phyloP scores from a whole-genome alignment of 2,329 filamentous ascomycete genomes.

The Fusarium tupiense region DNA sequence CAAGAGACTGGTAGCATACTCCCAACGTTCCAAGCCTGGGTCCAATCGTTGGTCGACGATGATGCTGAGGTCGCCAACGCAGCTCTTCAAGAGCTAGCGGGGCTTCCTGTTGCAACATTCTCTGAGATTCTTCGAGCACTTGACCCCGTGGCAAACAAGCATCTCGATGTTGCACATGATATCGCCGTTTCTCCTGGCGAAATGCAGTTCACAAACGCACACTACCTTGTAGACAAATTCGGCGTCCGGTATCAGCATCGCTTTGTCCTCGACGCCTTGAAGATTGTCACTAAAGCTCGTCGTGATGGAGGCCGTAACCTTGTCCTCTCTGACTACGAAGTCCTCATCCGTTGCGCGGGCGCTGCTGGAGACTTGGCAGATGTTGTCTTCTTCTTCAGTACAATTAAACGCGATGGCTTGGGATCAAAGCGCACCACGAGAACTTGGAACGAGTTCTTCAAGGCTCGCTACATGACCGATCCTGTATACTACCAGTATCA shows the following conservation, averaged over 20 bases:
- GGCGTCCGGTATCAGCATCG: constrained; percentile 57
- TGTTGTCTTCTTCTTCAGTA: constrained; percentile 48
- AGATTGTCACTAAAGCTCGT: constrained; percentile 49
- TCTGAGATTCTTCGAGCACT: constrained; percentile 71
- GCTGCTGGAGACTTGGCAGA: constrained; percentile 52
- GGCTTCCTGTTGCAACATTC: constrained; percentile 65
- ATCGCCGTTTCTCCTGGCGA: constrained; percentile 53
- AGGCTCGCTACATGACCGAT: constrained; percentile 58
- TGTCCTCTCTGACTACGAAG: constrained; percentile 54
- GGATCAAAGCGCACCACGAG: constrained; percentile 45
- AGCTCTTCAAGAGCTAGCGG: constrained; percentile 46
- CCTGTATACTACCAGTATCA: constrained; percentile 59
- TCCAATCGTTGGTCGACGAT: constrained; percentile 31
- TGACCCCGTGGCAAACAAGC: constrained; percentile 63
- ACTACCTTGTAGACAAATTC: constrained; percentile 52
- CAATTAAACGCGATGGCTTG: constrained; percentile 43
- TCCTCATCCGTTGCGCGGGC: constrained; percentile 59
- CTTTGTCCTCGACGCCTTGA: constrained; percentile 49
- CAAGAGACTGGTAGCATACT: constrained; percentile 39
- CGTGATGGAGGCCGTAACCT: constrained; percentile 41
- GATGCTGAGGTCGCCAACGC: constrained; percentile 30
- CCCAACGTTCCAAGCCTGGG: constrained; percentile 44
- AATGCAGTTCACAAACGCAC: constrained; percentile 51
- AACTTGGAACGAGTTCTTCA: constrained; percentile 58
- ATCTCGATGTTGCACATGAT: constrained; percentile 60